These are phyloP conservation scores for Pseudocercospora vitis DNA, from an alignment of 2,329 filamentous ascomycete genomes.

Conservation along the genomic window DNA sequence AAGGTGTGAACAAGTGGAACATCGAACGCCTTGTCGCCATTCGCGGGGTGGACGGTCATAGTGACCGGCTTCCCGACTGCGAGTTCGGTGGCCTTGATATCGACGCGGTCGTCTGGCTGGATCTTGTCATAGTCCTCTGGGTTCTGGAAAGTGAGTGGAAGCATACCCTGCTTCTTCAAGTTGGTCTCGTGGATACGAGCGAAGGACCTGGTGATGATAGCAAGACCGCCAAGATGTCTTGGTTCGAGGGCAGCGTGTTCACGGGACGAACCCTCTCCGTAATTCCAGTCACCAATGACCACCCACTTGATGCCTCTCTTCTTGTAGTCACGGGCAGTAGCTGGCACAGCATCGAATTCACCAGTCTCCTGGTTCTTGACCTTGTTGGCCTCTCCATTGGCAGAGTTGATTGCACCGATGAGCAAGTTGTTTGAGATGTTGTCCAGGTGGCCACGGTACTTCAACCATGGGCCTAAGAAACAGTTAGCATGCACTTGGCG, in stretches of 20 bases:
- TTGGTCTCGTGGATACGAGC: conserved; percentile 99
- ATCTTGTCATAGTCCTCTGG: conserved; percentile 98
- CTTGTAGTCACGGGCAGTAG: conserved; percentile 97
- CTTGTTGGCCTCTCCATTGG: conserved; percentile 97
- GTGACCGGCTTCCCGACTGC: conserved; percentile 91
- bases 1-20: conserved; percentile 89
- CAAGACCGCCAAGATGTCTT: conserved; percentile 92
- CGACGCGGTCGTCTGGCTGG: conserved; percentile 86
- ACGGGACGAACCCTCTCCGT: conserved; percentile 95
- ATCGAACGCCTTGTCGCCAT: conserved; percentile 73
- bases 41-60: conserved; percentile 86
- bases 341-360: conserved; percentile 84
- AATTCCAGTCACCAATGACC: conserved; percentile 99
- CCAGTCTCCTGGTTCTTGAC: conserved; percentile 85
- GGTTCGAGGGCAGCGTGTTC: conserved; percentile 98
- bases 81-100: conserved; percentile 84
- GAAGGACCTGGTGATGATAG: conserved; percentile 93
- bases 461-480: conserved; percentile 76
- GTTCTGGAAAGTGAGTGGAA: conserved; percentile 91
- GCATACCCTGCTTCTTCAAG: conserved; percentile 99
- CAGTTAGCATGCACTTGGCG: too few species aligned
- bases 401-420: conserved; percentile 93
- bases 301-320: conserved; percentile 94
- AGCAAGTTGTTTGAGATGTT: conserved; percentile 99
- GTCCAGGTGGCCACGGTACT: conserved; percentile 98